Base-by-base conservation (phyloP, 768 basidiomycete genomes). In the Pleurotus cornucopiae region DNA sequence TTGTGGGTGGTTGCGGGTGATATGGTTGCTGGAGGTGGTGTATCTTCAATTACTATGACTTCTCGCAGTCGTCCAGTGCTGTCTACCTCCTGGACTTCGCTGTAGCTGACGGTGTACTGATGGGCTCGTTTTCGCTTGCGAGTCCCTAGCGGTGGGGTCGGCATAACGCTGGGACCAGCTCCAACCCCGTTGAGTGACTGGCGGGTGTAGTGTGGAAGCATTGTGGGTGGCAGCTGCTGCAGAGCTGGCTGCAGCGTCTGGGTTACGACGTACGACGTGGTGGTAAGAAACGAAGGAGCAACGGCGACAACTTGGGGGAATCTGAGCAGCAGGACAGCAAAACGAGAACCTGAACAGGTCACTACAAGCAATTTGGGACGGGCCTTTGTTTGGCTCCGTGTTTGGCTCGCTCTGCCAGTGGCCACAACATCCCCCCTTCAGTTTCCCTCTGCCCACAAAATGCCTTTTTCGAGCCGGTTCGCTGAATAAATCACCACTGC, bases 31-130 rank as follows among this genome's bases (percentile, higher is more conserved):
- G 86, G 82, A 43, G 91, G 91, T 25, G 91, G 91, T 44, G 92
- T 93, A 74, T 94, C 92, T 64, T 94, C 92, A 70, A 94, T 92
- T 63, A 94, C 87, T 71, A 94, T 94, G 68, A 94, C 88, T 70
- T 94, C 91, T 53, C 91, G 76, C 39, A 91, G 76, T 62, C 79
- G 76, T 58, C 91, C 91, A 48, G 86, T 76, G 62, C 76, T 79
- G 72, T 94, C 91, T 68, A 92, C 80, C 73, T 94, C 91, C 64
- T 92, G 85, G 40, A 91, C 89, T 69, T 93, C 90, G 67, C 87
- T 90, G 76, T 91, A 93, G 75, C 82, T 87, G 71, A 93, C 86
- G 20, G 85, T 87, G 69, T 81, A 89, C 64, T 89, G 87, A 64
- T 87, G 85, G 26, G 85, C 79, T 67, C 89, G 84, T 76, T 91